phyloP scores from a whole-genome alignment of 2,329 filamentous ascomycete species.

The Ophiostoma sp. region DNA sequence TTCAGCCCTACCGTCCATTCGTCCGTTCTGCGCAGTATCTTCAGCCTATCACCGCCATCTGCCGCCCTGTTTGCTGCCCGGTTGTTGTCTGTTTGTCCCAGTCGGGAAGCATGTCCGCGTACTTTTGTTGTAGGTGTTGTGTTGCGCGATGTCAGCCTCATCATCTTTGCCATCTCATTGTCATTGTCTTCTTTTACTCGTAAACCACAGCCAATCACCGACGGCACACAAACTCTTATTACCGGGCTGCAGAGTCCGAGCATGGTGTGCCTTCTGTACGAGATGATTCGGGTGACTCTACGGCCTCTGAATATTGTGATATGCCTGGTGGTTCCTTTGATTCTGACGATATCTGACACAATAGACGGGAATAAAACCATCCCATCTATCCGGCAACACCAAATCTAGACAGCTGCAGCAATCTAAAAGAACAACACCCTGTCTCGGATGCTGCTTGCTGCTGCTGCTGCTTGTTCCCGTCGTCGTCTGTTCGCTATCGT shows the following conservation, averaged over 20 bases:
- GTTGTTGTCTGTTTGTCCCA: not conserved
- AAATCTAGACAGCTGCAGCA: too few species aligned
- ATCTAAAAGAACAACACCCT: not conserved
- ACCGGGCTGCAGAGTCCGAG: not conserved
- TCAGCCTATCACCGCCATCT: not conserved
- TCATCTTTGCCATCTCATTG: not conserved
- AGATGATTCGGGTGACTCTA: too few species aligned
- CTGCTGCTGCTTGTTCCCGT: not conserved
- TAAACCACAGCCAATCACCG: not conserved
- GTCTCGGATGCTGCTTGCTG: not conserved
- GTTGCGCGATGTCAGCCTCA: not conserved
- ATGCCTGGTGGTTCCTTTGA: not conserved
- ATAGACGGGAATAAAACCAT: not conserved
- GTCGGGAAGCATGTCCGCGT: conserved; percentile 1
- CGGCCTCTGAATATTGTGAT: too few species aligned
- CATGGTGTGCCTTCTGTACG: too few species aligned
- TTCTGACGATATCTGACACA: not conserved
- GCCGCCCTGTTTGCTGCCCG: not conserved
- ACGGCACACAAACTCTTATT: not conserved
- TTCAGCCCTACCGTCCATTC: not conserved
- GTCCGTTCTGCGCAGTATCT: not conserved
- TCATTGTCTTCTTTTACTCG: not conserved
- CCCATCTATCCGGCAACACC: not conserved
- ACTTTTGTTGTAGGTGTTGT: not conserved
- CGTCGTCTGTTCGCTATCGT: not conserved